These are phyloP conservation scores for Alternaria novae-zelandiae DNA, from an alignment of 2,329 filamentous ascomycete species.

Conservation along the genomic window DNA sequence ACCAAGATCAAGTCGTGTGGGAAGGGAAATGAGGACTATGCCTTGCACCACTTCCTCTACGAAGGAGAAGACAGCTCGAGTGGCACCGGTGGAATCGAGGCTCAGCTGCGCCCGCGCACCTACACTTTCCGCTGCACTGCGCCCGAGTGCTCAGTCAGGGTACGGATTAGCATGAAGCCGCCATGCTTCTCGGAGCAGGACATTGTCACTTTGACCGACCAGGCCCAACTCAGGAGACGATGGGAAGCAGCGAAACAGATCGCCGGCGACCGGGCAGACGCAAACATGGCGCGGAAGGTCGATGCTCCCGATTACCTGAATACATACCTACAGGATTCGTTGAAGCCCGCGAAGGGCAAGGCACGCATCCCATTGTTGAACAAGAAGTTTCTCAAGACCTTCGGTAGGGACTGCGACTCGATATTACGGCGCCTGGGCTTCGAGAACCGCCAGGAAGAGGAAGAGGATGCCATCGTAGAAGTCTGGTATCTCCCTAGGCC, in stretches of 20 bases:
- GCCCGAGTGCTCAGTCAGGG: conserved; percentile 59
- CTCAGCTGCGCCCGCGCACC: conserved; percentile 24
- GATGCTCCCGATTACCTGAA: conserved; percentile 64
- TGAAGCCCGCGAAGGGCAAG: conserved; percentile 58
- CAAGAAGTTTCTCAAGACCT: conserved; percentile 68
- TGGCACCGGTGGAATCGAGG: conserved; percentile 18
- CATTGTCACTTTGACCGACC: conserved; percentile 61
- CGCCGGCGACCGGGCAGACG: conserved; percentile 62
- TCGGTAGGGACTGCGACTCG: conserved; percentile 66
- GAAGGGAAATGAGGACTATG: conserved; percentile 53
- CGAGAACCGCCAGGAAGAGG: conserved; percentile 38
- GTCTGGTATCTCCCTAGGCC: conserved; percentile 45
- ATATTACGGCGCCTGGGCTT: conserved; percentile 67
- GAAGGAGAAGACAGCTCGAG: conserved; percentile 24
- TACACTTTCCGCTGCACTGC: conserved; percentile 65
- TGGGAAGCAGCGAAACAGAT: conserved; percentile 59
- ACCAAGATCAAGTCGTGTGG: conserved; percentile 51
- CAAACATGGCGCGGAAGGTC: conserved; percentile 58
- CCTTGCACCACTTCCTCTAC: conserved; percentile 66
- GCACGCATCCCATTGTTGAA: conserved; percentile 65
- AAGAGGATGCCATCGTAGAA: conserved; percentile 40
- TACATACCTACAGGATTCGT: conserved; percentile 66
- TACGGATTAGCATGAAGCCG: conserved; percentile 60
- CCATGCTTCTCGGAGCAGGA: conserved; percentile 59
- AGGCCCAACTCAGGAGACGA: conserved; percentile 58